Conservation (phyloP, 2,329 filamentous ascomycete species). For the Stachybotrys chartarum region DNA sequence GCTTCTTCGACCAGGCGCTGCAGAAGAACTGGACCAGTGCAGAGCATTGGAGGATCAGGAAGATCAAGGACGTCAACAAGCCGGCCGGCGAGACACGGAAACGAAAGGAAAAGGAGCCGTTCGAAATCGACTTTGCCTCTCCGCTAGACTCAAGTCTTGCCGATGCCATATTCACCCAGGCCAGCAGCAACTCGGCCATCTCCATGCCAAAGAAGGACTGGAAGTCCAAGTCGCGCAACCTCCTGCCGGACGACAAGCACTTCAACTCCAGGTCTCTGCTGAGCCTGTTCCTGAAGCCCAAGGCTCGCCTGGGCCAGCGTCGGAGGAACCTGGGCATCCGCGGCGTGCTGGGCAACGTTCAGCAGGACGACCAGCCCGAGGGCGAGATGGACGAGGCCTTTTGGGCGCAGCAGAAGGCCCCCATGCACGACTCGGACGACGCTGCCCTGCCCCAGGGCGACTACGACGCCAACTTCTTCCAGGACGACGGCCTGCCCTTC, state of each 20-base stretch:
- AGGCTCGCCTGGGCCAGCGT: constrained; percentile 69
- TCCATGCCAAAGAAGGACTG: constrained; percentile 88
- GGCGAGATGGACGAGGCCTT: constrained; percentile 92
- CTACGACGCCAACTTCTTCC: constrained; percentile 97
- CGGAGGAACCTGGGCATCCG: constrained; percentile 43
- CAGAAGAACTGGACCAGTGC: constrained; percentile 97
- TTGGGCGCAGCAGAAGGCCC: constrained; percentile 72
- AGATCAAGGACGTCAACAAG: constrained; percentile 75
- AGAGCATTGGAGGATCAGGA: constrained; percentile 96
- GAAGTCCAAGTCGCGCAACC: constrained; percentile 87
- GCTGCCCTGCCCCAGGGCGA: constrained; percentile 59
- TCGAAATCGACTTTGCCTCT: constrained; percentile 84
- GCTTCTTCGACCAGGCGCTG: constrained; percentile 93
- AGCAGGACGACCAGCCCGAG: constrained; percentile 47
- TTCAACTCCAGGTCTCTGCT: constrained; percentile 92
- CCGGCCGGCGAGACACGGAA: constrained; percentile 52
- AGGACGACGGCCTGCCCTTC: constrained; percentile 73
- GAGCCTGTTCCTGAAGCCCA: constrained; percentile 89
- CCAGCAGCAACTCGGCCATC: constrained; percentile 73
- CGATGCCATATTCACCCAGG: constrained; percentile 74
- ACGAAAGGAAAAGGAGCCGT: constrained; percentile 92
- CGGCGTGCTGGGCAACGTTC: constrained; percentile 34
- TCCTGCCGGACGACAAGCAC: constrained; percentile 95
- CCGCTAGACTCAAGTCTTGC: constrained; percentile 65
- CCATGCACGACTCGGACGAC: constrained; percentile 40